Conservation (phyloP, 768 basidiomycete genomes). For the Saitozyma podzolica region DNA sequence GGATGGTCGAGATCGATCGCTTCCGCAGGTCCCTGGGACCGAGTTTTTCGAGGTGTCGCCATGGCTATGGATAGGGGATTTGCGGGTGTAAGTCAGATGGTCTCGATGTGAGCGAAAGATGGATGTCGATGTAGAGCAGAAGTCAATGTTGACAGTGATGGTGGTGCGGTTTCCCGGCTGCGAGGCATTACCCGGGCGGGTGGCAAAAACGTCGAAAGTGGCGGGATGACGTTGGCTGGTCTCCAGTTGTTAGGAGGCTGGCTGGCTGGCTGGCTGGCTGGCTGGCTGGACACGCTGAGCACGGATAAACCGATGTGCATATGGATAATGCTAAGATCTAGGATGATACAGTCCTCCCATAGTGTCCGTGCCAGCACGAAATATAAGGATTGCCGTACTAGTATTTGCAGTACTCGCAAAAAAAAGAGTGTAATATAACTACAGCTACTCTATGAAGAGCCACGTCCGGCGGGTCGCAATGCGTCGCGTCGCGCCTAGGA, state of each 20-base stretch:
- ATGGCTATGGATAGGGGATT: too few relatives aligned
- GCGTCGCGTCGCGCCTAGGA: neutral
- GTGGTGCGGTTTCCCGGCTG: too few relatives aligned
- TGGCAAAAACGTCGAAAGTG: too few relatives aligned
- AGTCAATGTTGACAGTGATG: too few relatives aligned
- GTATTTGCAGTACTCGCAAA: neutral
- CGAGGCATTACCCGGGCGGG: too few relatives aligned
- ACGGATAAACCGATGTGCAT: neutral
- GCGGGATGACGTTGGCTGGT: too few relatives aligned
- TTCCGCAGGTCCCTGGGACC: slow-evolving; percentile 6
- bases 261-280: too few relatives aligned
- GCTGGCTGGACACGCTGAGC: neutral
- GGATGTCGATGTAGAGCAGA: too few relatives aligned
- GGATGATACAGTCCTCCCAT: slow-evolving; percentile 1
- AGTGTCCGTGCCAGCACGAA: slow-evolving; percentile 48
- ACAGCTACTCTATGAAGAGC: slow-evolving; percentile 1
- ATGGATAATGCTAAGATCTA: neutral
- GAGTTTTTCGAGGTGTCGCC: slow-evolving; percentile 2
- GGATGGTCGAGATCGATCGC: neutral
- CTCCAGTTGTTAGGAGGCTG: too few relatives aligned
- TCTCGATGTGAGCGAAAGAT: too few relatives aligned
- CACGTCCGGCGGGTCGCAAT: neutral
- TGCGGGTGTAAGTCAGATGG: too few relatives aligned
- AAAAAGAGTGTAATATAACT: neutral
- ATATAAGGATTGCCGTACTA: neutral